Base-by-base conservation (phyloP, 1,284 basidiomycete genomes). In the Chalciporus piperatoides region DNA sequence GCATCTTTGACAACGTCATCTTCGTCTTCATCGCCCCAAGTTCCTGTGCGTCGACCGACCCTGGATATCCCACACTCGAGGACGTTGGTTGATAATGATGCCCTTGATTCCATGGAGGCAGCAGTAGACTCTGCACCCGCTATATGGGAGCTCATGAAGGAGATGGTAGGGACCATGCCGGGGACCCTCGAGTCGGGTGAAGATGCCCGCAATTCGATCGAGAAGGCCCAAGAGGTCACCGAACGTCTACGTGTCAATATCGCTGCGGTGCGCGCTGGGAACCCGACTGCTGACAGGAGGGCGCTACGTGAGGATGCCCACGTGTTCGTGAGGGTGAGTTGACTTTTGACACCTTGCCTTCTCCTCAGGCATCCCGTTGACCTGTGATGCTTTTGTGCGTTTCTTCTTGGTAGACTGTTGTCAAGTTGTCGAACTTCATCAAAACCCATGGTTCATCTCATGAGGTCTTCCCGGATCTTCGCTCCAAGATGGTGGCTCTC, bases 121-220 rank as follows among this genome's bases (percentile, higher is more conserved):
- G 84, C 86, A 27, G 77, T 89, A 8, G 79, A 82, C 17, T 76
- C 83, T 8, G 86, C 87, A n/a, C 81, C 84, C 1, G 70, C 73
- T 35, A 81, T 87, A 24, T 91, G 88, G 85, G 73, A 79, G 51
- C 78, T 83, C 72, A 79, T 87, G 63, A 79, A 83, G 60, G 79
- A 80, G 50, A 72, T 84, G 48, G 63, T 84, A 30, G 70, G 67
- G 30, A 51, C 54, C 11, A 53, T 67, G 30, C 55, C 67, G 17
- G 77, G 80, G 25, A 64, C 71, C 30, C 53, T 73, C 36, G 73
- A 73, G 32, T 53, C 61, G 19, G 68, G 63, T 24, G 63, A 62
- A 21, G 75, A 81, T 36, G 64, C 82, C 46, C 65, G 68, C 41
- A 78, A 79, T 40, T 75, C 69, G 35, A 68, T 89, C 11, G 69